These are phyloP conservation scores for Saraca asoca DNA, from an alignment of 331 rosid species.

Conservation along the genomic window DNA sequence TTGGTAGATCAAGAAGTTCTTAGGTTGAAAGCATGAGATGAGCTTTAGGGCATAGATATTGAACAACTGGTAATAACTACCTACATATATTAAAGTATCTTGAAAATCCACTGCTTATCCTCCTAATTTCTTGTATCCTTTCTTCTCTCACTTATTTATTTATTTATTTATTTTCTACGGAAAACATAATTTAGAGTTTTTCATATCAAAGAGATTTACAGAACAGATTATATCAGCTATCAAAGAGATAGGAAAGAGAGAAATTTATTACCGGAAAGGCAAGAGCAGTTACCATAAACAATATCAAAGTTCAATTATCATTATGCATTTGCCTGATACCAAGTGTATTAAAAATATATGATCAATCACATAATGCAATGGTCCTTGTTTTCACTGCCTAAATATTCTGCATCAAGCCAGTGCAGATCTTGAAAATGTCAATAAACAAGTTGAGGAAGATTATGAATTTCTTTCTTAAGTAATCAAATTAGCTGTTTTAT, in stretches of 20 bases:
- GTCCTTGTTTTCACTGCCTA: not conserved
- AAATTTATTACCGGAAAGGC: not conserved
- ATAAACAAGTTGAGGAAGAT: no score
- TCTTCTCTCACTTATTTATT: no score
- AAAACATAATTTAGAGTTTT: no score
- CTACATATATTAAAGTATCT: no score
- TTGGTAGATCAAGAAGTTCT: no score
- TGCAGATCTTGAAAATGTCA: not conserved
- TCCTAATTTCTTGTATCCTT: not conserved
- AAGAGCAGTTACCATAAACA: not conserved
- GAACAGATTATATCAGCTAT: constrained; percentile 3
- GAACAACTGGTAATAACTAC: no score
- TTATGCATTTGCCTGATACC: not conserved
- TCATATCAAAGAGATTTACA: not conserved
- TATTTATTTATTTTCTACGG: no score
- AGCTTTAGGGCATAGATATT: no score
- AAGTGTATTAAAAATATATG: not conserved
- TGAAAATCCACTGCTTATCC: no score
- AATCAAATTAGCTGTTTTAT: not conserved
- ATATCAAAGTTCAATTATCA: not conserved
- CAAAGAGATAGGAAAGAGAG: no score
- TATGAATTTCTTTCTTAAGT: not conserved
- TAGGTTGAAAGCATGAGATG: no score
- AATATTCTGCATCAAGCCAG: not conserved
- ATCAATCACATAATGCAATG: not conserved